A percentile compares a stretch with the other conserved stretches of the same genome.
Evolutionary conservation across 169 alveolate genomes (phyloP).

Genomic region (Plasmodium fragile): DNA sequence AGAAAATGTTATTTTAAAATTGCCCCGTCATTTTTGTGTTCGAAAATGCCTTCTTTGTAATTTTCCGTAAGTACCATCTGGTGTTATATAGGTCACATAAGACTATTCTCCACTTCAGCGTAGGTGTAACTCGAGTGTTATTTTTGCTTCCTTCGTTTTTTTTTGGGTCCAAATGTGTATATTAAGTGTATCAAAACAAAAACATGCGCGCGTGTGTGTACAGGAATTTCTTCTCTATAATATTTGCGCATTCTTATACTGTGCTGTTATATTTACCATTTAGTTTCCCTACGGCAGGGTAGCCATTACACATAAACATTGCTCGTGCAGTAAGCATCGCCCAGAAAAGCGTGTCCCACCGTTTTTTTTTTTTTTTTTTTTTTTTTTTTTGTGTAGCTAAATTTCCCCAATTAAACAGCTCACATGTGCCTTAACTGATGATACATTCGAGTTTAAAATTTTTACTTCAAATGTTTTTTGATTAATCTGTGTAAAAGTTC

Average conservation of each 20-base stretch:
- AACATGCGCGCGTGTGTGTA: neutral
- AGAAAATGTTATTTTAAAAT: conserved; percentile 20
- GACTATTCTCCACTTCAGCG: neutral
- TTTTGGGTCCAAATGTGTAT: neutral
- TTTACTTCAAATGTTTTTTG: neutral
- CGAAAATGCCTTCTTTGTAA: neutral
- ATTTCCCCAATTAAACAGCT: neutral
- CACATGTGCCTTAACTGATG: neutral
- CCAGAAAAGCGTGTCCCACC: neutral
- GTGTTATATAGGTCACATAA: neutral
- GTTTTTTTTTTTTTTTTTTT: neutral
- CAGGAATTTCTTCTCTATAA: neutral
- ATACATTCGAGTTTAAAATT: neutral
- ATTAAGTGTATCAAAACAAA: neutral
- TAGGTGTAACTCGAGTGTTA: neutral
- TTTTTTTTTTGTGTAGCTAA: neutral
- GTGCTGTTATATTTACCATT: neutral
- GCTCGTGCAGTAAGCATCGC: neutral
- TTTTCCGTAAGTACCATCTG: conserved; percentile 11
- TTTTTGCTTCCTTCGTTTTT: neutral
- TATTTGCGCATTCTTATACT: neutral
- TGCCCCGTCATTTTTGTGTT: neutral
- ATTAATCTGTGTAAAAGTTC: neutral
- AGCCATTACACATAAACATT: neutral
- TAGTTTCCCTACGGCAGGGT: neutral